A percentile compares a stretch with the other conserved stretches of the same genome.
phyloP scores from a whole-genome alignment of 768 basidiomycete species.

The Panus rudis region DNA sequence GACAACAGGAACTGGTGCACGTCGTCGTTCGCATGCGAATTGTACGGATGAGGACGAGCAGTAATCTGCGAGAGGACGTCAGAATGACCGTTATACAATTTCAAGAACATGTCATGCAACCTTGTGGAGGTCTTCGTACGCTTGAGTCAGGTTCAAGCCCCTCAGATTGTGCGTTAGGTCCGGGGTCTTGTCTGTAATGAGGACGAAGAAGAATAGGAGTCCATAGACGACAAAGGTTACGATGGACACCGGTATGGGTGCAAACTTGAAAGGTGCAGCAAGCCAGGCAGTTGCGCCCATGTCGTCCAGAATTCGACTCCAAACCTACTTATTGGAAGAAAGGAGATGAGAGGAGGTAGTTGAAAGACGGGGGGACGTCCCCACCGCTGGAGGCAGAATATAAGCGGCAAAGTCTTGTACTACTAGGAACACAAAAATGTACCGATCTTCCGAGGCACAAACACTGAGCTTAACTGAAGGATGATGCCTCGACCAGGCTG shows the following conservation, averaged over 20 bases:
- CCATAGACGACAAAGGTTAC: conserved; percentile 42
- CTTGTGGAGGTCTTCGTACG: conserved; percentile 51
- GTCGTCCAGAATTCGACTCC: too few relatives aligned
- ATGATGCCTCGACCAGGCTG: too few relatives aligned
- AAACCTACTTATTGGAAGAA: too few relatives aligned
- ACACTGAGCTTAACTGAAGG: too few relatives aligned
- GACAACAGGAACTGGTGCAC: conserved; percentile 55
- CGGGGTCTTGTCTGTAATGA: conserved; percentile 43
- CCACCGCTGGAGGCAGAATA: too few relatives aligned
- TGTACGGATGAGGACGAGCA: conserved; percentile 66
- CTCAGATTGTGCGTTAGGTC: conserved; percentile 32
- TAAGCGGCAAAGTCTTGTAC: too few relatives aligned
- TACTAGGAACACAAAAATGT: too few relatives aligned
- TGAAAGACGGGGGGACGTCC: too few relatives aligned
- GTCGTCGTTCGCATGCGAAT: conserved; percentile 68
- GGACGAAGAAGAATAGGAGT: conserved; percentile 37
- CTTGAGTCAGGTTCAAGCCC: conserved; percentile 42
- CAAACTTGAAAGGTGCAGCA: conserved; percentile 25
- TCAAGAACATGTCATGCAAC: conserved; percentile 24
- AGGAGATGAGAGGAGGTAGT: too few relatives aligned
- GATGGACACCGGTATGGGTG: conserved; percentile 36
- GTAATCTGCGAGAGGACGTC: conserved; percentile 41
- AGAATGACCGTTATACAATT: conserved; percentile 1
- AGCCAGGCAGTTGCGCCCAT: conserved; percentile 7
- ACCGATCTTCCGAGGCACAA: too few relatives aligned